Conservation (phyloP, 2,329 filamentous ascomycete species). For the Diaporthe destruens region DNA sequence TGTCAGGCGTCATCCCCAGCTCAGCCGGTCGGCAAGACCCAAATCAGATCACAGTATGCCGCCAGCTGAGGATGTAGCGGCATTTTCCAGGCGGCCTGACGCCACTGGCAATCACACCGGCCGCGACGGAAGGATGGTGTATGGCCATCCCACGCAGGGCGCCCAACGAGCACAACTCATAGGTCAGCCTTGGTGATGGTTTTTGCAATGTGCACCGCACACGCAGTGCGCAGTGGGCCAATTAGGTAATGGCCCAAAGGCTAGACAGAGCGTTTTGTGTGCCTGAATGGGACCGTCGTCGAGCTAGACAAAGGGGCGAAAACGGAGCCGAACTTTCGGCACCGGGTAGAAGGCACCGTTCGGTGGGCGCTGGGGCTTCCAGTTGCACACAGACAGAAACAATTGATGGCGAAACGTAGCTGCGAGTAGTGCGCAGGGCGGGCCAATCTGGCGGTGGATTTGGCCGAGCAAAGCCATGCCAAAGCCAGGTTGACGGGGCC, state of each 20-base stretch:
- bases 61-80: background rate
- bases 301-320: background rate
- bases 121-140: background rate
- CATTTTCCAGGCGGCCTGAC: background rate
- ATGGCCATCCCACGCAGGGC: background rate
- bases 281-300: background rate
- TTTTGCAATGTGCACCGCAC: background rate
- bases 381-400: background rate
- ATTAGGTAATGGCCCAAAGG: constrained; percentile 13
- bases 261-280: constrained; percentile 3
- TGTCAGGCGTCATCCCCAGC: background rate
- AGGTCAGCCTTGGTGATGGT: background rate
- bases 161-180: background rate
- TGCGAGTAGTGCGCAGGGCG: background rate
- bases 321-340: constrained; percentile 32
- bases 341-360: background rate
- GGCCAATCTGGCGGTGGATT: background rate
- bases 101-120: background rate
- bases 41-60: background rate
- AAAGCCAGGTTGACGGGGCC: background rate
- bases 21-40: background rate
- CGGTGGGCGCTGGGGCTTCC: background rate
- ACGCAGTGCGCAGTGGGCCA: background rate
- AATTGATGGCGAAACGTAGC: background rate
- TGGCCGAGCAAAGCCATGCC: background rate